Evolutionary conservation across 139 green algal genomes (phyloP).

Genomic region (Chlorella sp.): DNA sequence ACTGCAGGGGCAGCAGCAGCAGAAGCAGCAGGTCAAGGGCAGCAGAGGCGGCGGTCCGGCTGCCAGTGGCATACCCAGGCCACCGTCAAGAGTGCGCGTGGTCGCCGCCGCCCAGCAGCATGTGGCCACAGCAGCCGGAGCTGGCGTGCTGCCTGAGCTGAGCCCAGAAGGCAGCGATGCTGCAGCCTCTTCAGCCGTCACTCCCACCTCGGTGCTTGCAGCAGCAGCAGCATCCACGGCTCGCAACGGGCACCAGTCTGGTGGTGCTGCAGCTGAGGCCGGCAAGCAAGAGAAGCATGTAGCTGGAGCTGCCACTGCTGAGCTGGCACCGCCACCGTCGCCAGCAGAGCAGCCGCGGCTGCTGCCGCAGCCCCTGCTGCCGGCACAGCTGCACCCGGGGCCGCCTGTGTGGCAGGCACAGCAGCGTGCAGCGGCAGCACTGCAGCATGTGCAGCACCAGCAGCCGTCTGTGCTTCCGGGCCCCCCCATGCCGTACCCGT

Average conservation of each 20-base stretch:
- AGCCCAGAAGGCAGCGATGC: background rate
- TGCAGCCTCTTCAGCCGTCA: background rate
- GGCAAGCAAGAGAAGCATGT: background rate
- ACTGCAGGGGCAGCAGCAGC: background rate
- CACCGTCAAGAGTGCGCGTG: background rate
- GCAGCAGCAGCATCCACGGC: background rate
- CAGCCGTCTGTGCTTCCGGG: too few relatives aligned
- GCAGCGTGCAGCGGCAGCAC: background rate
- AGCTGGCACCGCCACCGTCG: background rate
- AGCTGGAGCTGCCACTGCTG: background rate
- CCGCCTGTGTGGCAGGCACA: background rate
- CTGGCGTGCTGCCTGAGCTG: background rate
- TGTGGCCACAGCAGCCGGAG: background rate
- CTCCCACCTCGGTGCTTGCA: background rate
- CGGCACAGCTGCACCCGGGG: background rate
- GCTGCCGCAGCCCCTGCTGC: constrained; percentile 1
- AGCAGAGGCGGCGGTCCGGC: too few relatives aligned
- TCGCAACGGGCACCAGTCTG: too few relatives aligned
- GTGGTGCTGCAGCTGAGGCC: background rate
- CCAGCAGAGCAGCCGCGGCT: background rate
- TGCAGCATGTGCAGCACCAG: too few relatives aligned
- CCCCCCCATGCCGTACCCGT: too few relatives aligned
- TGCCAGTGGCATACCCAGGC: background rate
- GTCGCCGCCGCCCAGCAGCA: background rate
- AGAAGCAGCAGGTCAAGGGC: background rate